Evolutionary conservation across 805 yeast genomes (phyloP), one percentile per base, ranked within the genome.

Genomic region (Myxozyma lipomycoides): DNA sequence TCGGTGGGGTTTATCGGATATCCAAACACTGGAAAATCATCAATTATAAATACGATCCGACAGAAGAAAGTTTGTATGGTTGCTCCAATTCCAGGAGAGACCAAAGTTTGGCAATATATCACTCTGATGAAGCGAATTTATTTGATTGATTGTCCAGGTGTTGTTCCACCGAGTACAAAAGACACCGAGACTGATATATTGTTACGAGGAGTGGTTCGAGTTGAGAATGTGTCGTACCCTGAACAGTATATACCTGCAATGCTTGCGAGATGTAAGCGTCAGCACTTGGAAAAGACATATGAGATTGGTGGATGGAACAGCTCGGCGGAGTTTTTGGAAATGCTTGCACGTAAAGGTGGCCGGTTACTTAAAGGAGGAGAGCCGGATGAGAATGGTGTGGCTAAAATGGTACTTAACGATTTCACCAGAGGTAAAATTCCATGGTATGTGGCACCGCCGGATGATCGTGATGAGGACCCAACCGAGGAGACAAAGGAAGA

Each of bases 31-130:
- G 98, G 98, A 60, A 91, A 91, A 67, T 91, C 98, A 1, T 86
- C 96, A 38, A 88, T 91, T 60, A 91, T 91, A 64, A 91, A 91
- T 72, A 90, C 98, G 1, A 74, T 91, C 62, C 81, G 97, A 67
- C 82, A 83, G 68, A 93, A 93, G 78, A 93, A 91, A 73, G 98
- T 91, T 42, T 93, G 98, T 73, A 83, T 78, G 40, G 98, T 91
- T 43, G 98, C 98, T 1, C 98, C 98, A 43, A 89, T 91, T 63
- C 98, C 98, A 26, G 98, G 98, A 68, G 98, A 91, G 68, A 91
- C 98, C 32, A 91, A 91, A 70, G 97, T 91, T 40, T 91, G 98
- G 98, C 98, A 91, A 74, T 91, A 91, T 73, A 90, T 91, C 63
- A 90, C 98, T 3, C 75, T 91, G 62, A 91, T 93, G 97, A 91